A percentile compares a stretch with the other conserved stretches of the same genome.
These are phyloP conservation scores for Fonsecaea monophora DNA, from an alignment of 2,329 filamentous ascomycete genomes.

Conservation along the genomic window DNA sequence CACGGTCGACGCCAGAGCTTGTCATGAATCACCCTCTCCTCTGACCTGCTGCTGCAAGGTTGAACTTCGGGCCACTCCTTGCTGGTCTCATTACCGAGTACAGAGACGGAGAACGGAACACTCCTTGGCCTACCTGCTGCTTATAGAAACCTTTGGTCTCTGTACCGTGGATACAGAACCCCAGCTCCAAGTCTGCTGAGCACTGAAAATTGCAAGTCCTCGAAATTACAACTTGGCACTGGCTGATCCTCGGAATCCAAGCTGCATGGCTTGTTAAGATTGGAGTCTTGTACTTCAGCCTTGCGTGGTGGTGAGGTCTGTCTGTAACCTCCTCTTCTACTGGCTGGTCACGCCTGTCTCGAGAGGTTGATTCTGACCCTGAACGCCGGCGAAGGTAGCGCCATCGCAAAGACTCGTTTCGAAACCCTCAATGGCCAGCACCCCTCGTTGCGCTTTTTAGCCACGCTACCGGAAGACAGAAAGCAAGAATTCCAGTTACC, in stretches of 20 bases:
- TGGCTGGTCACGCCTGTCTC: background rate
- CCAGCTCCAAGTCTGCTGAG: background rate
- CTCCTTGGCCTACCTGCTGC: background rate
- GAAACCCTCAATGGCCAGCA: background rate
- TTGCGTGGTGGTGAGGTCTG: slow-evolving; percentile 2
- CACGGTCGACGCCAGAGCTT: background rate
- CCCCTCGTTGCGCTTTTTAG: background rate
- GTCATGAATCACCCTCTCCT: background rate
- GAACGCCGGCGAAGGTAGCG: slow-evolving; percentile 3
- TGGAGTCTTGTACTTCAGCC: slow-evolving; percentile 14
- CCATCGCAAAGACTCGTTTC: background rate
- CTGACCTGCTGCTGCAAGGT: background rate
- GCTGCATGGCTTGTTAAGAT: background rate
- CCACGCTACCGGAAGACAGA: background rate
- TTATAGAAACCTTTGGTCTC: background rate
- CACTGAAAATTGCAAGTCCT: background rate
- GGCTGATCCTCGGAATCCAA: slow-evolving; percentile 11
- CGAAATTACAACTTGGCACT: background rate
- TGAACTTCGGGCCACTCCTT: background rate
- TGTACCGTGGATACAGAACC: background rate
- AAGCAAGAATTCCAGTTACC: background rate
- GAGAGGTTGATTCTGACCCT: slow-evolving; percentile 23
- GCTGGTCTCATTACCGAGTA: background rate
- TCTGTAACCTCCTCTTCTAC: background rate
- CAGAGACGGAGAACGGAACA: background rate